phyloP scores from a whole-genome alignment of 768 basidiomycete species.

The Phlebiopsis gigantea region DNA sequence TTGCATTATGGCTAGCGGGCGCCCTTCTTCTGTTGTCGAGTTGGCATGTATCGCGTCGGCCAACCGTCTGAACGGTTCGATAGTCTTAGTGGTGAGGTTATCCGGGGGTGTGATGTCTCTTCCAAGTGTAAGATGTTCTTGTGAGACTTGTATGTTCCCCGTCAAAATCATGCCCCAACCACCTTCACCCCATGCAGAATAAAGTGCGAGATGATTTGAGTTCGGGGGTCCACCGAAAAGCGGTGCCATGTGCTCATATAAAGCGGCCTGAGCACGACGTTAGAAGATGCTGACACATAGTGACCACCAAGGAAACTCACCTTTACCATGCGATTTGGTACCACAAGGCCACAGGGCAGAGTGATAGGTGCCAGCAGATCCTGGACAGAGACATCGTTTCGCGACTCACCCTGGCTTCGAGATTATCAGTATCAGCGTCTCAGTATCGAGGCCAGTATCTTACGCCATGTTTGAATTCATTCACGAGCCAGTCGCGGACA shows the following conservation, averaged over 20 bases:
- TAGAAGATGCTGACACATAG: neutral
- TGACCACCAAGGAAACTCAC: slow-evolving; percentile 20
- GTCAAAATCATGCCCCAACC: slow-evolving; percentile 89
- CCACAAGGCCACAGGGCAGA: neutral
- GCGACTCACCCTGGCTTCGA: too few relatives aligned
- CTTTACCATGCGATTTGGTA: slow-evolving; percentile 45
- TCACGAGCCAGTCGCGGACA: too few relatives aligned
- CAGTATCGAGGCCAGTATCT: too few relatives aligned
- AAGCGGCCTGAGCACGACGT: slow-evolving; percentile 58
- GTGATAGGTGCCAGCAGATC: too few relatives aligned
- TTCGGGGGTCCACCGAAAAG: slow-evolving; percentile 73
- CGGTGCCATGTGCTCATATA: slow-evolving; percentile 79
- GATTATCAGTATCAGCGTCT: too few relatives aligned
- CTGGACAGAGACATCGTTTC: too few relatives aligned
- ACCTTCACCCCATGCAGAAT: slow-evolving; percentile 67
- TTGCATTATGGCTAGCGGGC: slow-evolving; percentile 68
- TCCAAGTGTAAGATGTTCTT: slow-evolving; percentile 61
- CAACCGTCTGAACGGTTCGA: slow-evolving; percentile 47
- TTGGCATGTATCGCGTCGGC: slow-evolving; percentile 45
- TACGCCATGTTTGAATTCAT: too few relatives aligned
- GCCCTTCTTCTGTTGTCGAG: slow-evolving; percentile 1
- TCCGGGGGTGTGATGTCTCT: slow-evolving; percentile 63
- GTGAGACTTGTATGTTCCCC: slow-evolving; percentile 73
- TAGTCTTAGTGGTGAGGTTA: slow-evolving; percentile 33
- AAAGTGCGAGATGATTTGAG: slow-evolving; percentile 54